These are phyloP conservation scores for Venturia oleaginea DNA, from an alignment of 2,329 filamentous ascomycete species.

Conservation along the genomic window DNA sequence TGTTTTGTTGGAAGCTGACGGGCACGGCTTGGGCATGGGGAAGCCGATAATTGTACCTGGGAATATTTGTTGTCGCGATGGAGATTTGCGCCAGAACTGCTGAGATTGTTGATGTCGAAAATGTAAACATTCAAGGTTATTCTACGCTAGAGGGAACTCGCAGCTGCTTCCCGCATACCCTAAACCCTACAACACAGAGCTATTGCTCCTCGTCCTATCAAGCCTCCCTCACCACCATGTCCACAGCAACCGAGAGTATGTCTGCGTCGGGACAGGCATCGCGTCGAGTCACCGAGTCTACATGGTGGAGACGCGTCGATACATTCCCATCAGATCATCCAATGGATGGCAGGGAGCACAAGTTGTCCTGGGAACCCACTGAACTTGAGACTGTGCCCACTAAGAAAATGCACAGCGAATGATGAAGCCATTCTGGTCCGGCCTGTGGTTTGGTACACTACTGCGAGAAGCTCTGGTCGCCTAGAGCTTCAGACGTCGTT, in stretches of 20 bases:
- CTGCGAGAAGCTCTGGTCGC: no score
- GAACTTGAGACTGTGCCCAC: not conserved
- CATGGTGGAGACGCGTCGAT: not conserved
- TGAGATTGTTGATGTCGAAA: not conserved
- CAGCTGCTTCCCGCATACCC: not conserved
- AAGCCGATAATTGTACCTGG: not conserved
- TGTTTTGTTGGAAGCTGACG: not conserved
- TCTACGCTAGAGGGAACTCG: not conserved
- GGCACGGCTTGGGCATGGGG: not conserved
- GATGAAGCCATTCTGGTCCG: not conserved
- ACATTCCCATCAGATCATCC: not conserved
- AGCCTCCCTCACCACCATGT: not conserved
- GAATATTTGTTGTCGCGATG: not conserved
- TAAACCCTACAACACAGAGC: not conserved
- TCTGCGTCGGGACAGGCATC: not conserved
- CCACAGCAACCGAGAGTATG: not conserved
- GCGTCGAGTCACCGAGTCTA: not conserved
- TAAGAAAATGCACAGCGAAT: not conserved
- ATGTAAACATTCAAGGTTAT: not conserved
- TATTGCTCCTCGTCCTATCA: not conserved
- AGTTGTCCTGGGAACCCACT: slow-evolving; percentile 6
- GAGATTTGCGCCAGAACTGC: not conserved
- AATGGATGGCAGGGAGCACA: not conserved
- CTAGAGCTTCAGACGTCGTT: no score
- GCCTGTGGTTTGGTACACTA: not conserved